Conservation (phyloP, 306 rosid species). For the Quercus ilex region DNA sequence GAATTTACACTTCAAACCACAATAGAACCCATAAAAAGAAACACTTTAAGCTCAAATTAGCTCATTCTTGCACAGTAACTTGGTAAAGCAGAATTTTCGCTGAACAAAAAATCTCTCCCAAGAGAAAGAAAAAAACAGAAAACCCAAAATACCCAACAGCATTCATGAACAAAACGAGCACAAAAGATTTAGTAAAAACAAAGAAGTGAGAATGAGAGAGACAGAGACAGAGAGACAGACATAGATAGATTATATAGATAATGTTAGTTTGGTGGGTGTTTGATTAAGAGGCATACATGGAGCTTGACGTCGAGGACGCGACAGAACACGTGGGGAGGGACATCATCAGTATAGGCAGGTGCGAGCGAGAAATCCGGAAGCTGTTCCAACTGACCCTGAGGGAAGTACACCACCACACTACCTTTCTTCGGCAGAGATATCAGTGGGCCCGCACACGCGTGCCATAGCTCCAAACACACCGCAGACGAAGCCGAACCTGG, state of each 20-base stretch:
- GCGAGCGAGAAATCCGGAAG: conserved; percentile 64
- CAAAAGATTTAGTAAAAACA: not conserved
- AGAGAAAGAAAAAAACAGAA: not conserved
- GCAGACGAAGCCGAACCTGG: conserved; percentile 34
- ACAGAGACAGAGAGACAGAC: too few relatives aligned
- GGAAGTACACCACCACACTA: conserved; percentile 75
- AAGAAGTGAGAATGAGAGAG: too few relatives aligned
- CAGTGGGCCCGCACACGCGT: conserved; percentile 96
- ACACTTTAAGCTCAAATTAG: not conserved
- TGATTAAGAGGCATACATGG: conserved; percentile 47
- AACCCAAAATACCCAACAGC: conserved; percentile 18
- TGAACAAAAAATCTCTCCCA: not conserved
- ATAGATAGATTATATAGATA: too few relatives aligned
- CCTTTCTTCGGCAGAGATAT: conserved; percentile 90
- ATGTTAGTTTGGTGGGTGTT: too few relatives aligned
- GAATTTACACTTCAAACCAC: not conserved
- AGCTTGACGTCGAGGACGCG: conserved; percentile 93
- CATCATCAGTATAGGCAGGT: conserved; percentile 32
- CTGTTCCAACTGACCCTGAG: conserved; percentile 88
- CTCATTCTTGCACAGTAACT: conserved; percentile 12
- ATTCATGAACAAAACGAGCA: not conserved
- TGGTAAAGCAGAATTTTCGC: not conserved
- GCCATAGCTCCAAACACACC: conserved; percentile 96
- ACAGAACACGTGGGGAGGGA: conserved; percentile 88
- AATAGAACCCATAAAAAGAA: not conserved